Evolutionary conservation across 352 stramenopile species (phyloP).

Genomic region (Pythium guiyangense): DNA sequence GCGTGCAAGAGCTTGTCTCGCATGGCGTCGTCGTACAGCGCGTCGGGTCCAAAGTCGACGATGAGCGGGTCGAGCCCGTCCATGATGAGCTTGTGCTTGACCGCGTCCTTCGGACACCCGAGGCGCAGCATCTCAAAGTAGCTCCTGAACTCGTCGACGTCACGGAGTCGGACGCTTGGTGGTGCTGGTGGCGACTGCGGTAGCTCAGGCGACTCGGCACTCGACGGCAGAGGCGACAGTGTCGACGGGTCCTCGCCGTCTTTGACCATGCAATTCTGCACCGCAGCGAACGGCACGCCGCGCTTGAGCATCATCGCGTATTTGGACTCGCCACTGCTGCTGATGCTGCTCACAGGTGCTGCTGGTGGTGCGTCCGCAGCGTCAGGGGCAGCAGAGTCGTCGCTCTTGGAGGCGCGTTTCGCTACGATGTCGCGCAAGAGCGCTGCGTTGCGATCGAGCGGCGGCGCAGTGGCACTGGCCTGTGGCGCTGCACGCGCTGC

Average conservation of each 20-base stretch:
- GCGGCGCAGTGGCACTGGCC: too few relatives aligned
- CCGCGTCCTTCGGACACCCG: constrained; percentile 86
- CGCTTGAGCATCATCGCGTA: constrained; percentile 64
- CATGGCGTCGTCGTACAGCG: constrained; percentile 50
- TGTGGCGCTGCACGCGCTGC: neutral
- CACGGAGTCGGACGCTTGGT: constrained; percentile 30
- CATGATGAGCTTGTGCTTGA: constrained; percentile 89
- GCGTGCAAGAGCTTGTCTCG: constrained; percentile 39
- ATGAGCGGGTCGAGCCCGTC: constrained; percentile 83
- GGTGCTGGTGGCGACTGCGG: neutral
- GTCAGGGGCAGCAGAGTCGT: neutral
- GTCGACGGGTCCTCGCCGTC: constrained; percentile 46
- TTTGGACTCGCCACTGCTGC: constrained; percentile 18
- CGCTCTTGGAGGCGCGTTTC: neutral
- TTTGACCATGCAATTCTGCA: constrained; percentile 72
- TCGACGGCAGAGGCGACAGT: constrained; percentile 15
- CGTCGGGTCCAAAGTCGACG: constrained; percentile 52
- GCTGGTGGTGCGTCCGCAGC: neutral
- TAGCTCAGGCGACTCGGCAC: neutral
- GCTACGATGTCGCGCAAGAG: constrained; percentile 2
- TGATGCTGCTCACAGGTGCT: neutral
- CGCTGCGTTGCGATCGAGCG: constrained; percentile 8
- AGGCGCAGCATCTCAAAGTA: constrained; percentile 96
- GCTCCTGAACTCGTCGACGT: constrained; percentile 63
- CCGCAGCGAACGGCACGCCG: constrained; percentile 64